Evolutionary conservation across 805 yeast genomes (phyloP), one percentile per base, ranked within the genome.

Genomic region (Alloascoidea hylecoeti): DNA sequence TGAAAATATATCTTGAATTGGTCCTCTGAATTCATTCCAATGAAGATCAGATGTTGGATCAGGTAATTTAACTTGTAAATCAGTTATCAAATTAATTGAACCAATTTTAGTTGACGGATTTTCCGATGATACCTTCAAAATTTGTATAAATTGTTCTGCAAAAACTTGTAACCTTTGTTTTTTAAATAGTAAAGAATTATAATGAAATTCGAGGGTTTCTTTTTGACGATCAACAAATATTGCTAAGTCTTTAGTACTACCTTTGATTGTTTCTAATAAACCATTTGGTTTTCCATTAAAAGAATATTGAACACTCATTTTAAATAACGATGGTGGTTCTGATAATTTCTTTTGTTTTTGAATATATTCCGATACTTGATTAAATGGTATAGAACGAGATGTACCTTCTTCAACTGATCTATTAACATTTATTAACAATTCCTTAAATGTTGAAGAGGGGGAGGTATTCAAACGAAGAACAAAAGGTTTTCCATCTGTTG

Each of bases 1-100:
- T 58, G 81, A 78, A 59, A 92, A 92, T 34, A 92, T 88, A 51
- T 92, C 98, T 52, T 92, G 99, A 49, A 92, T 94, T 13, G 97
- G 88, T 35, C 99, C 98, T 46, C 94, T 70, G 58, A 74, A 92
- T 18, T 80, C 81, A 33, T 77, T 66, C 96, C 96, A 92, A 58
- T 86, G 95, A 45, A 92, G 66, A 49, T 86, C 80, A 5, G 63
- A 56, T 5, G 85, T 82, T 34, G 99, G 97, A 54, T 88, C 88
- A 4, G 98, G 98, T 40, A 94, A 64, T 0, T 56, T 44, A 35
- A 49, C 52, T 49, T 86, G 95, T 1, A 76, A 56, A n/a, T 60
- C 49, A 1, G 97, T 85, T 40, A 84, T 61, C 45, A 92, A 64
- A 33, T 72, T 69, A 18, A 82, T 69, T 42, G 72, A 64, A 35